Evolutionary conservation across 2,329 filamentous ascomycete species (phyloP).

Genomic region (Macrophomina tecta): DNA sequence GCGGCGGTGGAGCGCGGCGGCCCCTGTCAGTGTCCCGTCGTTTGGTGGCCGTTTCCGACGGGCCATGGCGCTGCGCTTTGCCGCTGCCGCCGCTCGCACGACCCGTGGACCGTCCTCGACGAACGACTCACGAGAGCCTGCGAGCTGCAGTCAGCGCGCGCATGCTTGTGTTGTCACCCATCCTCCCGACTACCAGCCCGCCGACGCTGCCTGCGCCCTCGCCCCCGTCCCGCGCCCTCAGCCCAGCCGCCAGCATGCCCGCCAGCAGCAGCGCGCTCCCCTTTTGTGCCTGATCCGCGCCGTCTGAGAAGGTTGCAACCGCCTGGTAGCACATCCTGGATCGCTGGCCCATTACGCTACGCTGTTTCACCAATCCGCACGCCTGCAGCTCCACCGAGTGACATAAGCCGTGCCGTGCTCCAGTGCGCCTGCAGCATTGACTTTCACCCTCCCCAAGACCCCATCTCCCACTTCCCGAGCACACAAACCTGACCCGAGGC

Average conservation of each 20-base stretch:
- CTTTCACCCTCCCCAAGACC: constrained; percentile 18
- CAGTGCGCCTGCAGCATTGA: constrained; percentile 24
- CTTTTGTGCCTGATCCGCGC: constrained; percentile 24
- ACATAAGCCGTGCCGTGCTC: constrained; percentile 22
- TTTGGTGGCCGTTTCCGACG: not conserved
- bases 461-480: constrained; percentile 19
- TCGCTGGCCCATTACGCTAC: constrained; percentile 27
- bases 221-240: constrained; percentile 3
- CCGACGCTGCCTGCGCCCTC: not conserved
- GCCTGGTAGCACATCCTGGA: constrained; percentile 24
- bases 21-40: not conserved
- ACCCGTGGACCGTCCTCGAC: constrained; percentile 9
- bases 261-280: constrained; percentile 8
- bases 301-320: constrained; percentile 17
- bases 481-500: constrained; percentile 8
- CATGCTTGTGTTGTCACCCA: constrained; percentile 7
- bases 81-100: constrained; percentile 9
- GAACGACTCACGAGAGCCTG: constrained; percentile 24
- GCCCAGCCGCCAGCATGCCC: constrained; percentile 23
- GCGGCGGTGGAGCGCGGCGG: constrained; percentile 13
- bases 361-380: constrained; percentile 28
- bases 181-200: not conserved
- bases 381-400: constrained; percentile 27
- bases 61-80: not conserved
- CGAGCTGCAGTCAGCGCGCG: constrained; percentile 24